Evolutionary conservation across 768 basidiomycete genomes (phyloP).

Genomic region (Candolleomyces aberdarensis): DNA sequence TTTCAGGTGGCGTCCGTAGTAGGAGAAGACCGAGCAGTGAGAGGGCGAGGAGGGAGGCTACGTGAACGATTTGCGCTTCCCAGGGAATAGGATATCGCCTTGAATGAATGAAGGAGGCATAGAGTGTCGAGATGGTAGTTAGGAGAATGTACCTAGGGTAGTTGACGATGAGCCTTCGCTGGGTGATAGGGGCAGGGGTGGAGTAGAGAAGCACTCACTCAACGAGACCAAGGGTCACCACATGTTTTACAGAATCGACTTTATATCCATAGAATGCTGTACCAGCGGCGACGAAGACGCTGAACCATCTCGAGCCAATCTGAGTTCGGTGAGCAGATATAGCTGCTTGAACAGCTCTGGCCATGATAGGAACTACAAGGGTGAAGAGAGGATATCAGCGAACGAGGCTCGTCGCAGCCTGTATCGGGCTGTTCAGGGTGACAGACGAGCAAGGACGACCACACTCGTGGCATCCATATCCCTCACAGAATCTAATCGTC

Average conservation of each 20-base stretch:
- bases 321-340: slow-evolving; percentile 84
- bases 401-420: too few relatives aligned
- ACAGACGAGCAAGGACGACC: not conserved
- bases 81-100: slow-evolving; percentile 80
- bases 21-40: not conserved
- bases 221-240: slow-evolving; percentile 75
- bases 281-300: slow-evolving; percentile 76
- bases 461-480: not conserved
- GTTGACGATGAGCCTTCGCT: not conserved
- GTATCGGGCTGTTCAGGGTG: too few relatives aligned
- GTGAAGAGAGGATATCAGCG: not conserved
- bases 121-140: slow-evolving; percentile 69
- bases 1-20: not conserved
- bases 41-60: slow-evolving; percentile 20
- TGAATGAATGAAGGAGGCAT: slow-evolving; percentile 88
- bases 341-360: slow-evolving; percentile 85
- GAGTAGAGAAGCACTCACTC: slow-evolving; percentile 46
- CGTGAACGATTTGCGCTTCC: slow-evolving; percentile 86
- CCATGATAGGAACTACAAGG: slow-evolving; percentile 74
- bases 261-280: slow-evolving; percentile 86
- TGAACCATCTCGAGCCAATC: slow-evolving; percentile 83
- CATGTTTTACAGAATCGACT: slow-evolving; percentile 83
- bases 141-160: slow-evolving; percentile 66
- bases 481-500: not conserved
- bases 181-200: not conserved